A percentile compares a stretch with the other conserved stretches of the same genome.
These are phyloP conservation scores for Torulaspora maleeae DNA, from an alignment of 805 yeast genomes.

Conservation along the genomic window DNA sequence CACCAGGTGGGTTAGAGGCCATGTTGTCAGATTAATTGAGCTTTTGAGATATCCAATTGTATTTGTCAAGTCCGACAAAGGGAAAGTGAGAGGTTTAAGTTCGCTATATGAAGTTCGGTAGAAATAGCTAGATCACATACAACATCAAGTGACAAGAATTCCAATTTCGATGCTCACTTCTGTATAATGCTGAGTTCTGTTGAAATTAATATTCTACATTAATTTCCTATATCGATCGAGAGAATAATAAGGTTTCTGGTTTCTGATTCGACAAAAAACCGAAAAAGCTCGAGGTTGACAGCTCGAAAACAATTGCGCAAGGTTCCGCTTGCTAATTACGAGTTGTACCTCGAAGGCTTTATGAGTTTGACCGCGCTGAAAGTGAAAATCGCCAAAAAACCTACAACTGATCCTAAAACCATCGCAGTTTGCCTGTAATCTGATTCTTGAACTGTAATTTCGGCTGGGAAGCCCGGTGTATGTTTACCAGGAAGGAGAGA, in stretches of 20 bases:
- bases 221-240: too few species aligned
- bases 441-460: slow-evolving; percentile 46
- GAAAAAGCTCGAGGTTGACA: neutral
- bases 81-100: too few species aligned
- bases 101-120: too few species aligned
- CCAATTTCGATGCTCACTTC: too few species aligned
- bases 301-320: too few species aligned
- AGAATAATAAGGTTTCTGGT: too few species aligned
- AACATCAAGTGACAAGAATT: too few species aligned
- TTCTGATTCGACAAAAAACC: too few species aligned
- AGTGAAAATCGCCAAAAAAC: slow-evolving; percentile 58
- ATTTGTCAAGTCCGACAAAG: neutral
- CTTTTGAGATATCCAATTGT: neutral
- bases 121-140: too few species aligned
- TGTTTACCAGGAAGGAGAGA: slow-evolving; percentile 73
- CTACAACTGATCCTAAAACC: slow-evolving; percentile 65
- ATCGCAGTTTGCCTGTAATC: slow-evolving; percentile 47
- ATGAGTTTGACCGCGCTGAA: slow-evolving; percentile 55
- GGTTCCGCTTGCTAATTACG: neutral
- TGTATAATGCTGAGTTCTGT: too few species aligned
- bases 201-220: too few species aligned
- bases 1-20: slow-evolving; percentile 52
- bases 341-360: slow-evolving; percentile 12
- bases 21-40: slow-evolving; percentile 8
- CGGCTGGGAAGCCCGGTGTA: slow-evolving; percentile 74